Percentiles rank a stretch among this genome's conserved stretches.
Evolutionary conservation across 2,329 filamentous ascomycete genomes (phyloP).

Genomic region (Calonectria pseudoturangicola): DNA sequence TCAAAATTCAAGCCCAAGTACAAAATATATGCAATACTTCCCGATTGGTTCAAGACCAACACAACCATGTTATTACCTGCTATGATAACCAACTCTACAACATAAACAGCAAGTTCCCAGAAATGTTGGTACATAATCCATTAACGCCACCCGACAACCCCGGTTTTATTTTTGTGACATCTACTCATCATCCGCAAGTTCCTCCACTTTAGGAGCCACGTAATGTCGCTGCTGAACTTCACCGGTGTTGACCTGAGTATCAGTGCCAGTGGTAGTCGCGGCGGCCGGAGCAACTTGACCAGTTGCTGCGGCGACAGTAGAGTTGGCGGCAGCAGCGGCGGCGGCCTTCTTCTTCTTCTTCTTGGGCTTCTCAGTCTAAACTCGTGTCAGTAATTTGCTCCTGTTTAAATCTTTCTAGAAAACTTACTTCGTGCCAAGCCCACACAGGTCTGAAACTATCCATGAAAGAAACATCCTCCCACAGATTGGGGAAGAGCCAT

Average conservation of each 20-base stretch:
- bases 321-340: constrained; percentile 59
- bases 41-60: constrained; percentile 28
- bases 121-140: constrained; percentile 51
- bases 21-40: constrained; percentile 4
- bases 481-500: constrained; percentile 99
- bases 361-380: constrained; percentile 62
- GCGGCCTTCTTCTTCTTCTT: constrained; percentile 74
- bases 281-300: constrained; percentile 71
- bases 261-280: constrained; percentile 74
- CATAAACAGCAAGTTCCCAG: constrained; percentile 39
- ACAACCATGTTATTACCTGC: constrained; percentile 30
- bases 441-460: constrained; percentile 97
- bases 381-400: constrained; percentile 45
- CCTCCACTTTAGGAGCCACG: constrained; percentile 71
- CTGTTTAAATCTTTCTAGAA: background rate
- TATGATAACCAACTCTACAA: constrained; percentile 39
- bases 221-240: constrained; percentile 66
- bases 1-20: constrained; percentile 12
- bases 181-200: constrained; percentile 71
- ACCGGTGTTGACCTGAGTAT: constrained; percentile 70
- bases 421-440: constrained; percentile 96
- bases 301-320: constrained; percentile 70
- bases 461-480: constrained; percentile 98
- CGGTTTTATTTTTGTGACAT: constrained; percentile 38
- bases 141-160: constrained; percentile 51